Conservation (phyloP, 768 basidiomycete genomes). For the Suillus ampliporus region DNA sequence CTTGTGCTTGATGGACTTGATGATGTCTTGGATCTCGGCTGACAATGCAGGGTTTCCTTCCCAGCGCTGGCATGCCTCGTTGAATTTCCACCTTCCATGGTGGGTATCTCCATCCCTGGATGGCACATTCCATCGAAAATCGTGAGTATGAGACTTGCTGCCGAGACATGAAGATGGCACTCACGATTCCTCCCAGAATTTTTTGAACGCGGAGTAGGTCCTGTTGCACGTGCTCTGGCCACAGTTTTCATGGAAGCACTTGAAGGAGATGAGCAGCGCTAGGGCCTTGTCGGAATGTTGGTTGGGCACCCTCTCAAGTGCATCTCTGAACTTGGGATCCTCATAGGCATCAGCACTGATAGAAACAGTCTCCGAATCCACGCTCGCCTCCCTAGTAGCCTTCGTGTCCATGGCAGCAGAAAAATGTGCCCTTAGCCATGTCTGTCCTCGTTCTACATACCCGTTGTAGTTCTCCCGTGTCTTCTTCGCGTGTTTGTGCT, state of each 20-base stretch:
- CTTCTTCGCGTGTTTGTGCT: constrained; percentile 3
- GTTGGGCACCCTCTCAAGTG: neutral
- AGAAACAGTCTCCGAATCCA: neutral
- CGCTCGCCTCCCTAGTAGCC: neutral
- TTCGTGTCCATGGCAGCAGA: neutral
- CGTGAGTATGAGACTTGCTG: no score
- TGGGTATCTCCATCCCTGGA: constrained; percentile 29
- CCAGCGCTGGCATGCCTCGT: constrained; percentile 28
- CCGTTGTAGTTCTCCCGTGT: constrained; percentile 3
- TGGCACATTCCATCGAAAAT: no score
- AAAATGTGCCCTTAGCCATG: neutral
- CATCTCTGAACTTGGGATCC: neutral
- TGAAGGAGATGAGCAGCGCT: constrained; percentile 4
- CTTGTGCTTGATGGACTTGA: constrained; percentile 31
- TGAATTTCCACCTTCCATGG: constrained; percentile 26
- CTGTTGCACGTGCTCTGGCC: constrained; percentile 4
- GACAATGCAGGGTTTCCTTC: constrained; percentile 36
- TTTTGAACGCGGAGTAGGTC: neutral
- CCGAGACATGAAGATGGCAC: neutral
- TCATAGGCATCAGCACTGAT: neutral
- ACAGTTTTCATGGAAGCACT: constrained; percentile 6
- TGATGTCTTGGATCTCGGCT: constrained; percentile 23
- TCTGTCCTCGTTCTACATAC: neutral
- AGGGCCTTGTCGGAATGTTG: constrained; percentile 2
- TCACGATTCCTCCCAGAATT: constrained; percentile 5